Conservation (phyloP, 345 rosid species). For the Ailanthus altissimus region DNA sequence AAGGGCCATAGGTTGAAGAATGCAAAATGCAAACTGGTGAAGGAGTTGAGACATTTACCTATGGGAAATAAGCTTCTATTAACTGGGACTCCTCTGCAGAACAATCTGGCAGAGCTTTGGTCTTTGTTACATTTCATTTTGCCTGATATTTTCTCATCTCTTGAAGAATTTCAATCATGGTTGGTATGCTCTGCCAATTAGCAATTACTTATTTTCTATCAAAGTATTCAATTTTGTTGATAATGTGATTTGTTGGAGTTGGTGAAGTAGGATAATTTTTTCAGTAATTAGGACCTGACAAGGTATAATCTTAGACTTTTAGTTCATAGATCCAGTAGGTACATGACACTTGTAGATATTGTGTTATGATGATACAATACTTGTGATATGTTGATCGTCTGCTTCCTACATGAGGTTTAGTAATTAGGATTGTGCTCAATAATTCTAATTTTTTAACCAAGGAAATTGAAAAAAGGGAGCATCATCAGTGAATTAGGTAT, state of each 20-base stretch:
- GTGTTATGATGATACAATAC: too few species aligned
- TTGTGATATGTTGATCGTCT: background rate
- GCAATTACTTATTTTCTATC: background rate
- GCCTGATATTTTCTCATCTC: slow-evolving; percentile 92
- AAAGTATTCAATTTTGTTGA: background rate
- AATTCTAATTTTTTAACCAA: background rate
- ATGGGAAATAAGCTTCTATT: slow-evolving; percentile 82
- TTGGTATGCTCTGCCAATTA: slow-evolving; percentile 26
- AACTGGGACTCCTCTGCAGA: slow-evolving; percentile 96
- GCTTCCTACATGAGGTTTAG: background rate
- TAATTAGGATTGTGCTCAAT: background rate
- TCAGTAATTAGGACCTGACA: background rate
- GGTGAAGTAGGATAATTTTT: background rate
- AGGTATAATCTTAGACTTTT: background rate
- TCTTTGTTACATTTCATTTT: slow-evolving; percentile 89
- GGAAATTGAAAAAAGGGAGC: background rate
- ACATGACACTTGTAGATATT: background rate
- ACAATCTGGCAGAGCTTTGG: slow-evolving; percentile 96
- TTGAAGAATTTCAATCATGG: slow-evolving; percentile 97
- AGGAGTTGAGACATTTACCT: slow-evolving; percentile 54
- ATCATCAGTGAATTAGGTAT: background rate
- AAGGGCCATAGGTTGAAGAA: slow-evolving; percentile 98
- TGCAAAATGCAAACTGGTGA: slow-evolving; percentile 72
- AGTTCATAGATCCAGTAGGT: background rate
- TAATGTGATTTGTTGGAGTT: background rate